These are phyloP conservation scores for Syzygium aqueum DNA, from an alignment of 345 rosid genomes.

Conservation along the genomic window DNA sequence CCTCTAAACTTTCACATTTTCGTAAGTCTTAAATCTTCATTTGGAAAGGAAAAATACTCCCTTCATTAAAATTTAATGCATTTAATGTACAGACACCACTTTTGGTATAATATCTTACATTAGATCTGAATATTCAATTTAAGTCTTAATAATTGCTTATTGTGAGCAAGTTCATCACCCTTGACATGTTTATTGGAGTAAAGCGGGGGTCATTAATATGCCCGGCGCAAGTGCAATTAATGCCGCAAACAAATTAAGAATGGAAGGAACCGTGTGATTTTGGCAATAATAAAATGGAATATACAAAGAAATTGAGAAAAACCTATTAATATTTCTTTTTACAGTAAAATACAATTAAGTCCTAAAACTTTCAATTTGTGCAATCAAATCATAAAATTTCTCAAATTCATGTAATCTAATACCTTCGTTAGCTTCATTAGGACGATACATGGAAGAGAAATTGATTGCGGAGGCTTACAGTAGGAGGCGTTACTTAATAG, in stretches of 20 bases:
- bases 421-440: accelerated
- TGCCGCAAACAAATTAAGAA: not conserved
- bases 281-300: not conserved
- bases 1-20: not conserved
- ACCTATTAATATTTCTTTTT: not conserved
- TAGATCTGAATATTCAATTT: not conserved
- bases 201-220: not conserved
- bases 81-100: not conserved
- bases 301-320: not conserved
- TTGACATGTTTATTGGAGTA: not conserved
- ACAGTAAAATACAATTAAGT: not conserved
- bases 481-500: not conserved
- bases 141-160: not conserved
- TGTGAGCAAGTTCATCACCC: not conserved
- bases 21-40: not conserved
- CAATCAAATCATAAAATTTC: not conserved
- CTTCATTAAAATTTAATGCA: not conserved
- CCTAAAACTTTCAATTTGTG: not conserved
- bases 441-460: not conserved
- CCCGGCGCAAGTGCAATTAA: not conserved
- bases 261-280: not conserved
- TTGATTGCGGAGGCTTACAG: not conserved
- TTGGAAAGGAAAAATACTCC: not conserved
- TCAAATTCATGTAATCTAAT: not conserved
- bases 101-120: not conserved